phyloP scores from a whole-genome alignment of 768 basidiomycete genomes.

The Mycena albidolilacea region DNA sequence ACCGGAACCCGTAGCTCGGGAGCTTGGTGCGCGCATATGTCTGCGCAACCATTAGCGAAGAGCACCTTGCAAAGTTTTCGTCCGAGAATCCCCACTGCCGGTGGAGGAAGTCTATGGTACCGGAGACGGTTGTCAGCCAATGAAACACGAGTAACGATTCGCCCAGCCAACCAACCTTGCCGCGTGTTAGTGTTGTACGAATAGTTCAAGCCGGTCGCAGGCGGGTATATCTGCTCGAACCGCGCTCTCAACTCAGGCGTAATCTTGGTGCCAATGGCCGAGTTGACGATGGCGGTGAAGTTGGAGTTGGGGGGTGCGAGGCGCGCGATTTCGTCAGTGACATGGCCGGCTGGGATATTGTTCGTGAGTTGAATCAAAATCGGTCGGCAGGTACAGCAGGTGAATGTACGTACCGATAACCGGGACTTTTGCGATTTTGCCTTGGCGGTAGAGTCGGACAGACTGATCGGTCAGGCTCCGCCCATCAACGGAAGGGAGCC shows the following conservation, averaged over 20 bases:
- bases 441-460: too few relatives aligned
- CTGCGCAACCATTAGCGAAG: conserved; percentile 1
- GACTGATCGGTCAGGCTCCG: too few relatives aligned
- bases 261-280: neutral
- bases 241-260: neutral
- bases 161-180: conserved; percentile 1
- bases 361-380: neutral
- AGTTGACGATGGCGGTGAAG: neutral
- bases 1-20: neutral
- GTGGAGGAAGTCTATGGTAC: conserved; percentile 4
- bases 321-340: conserved; percentile 4
- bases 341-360: neutral
- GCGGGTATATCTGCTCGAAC: conserved; percentile 8
- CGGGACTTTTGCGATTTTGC: too few relatives aligned
- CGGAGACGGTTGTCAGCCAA: neutral
- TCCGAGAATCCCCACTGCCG: conserved; percentile 3
- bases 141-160: too few relatives aligned
- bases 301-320: neutral
- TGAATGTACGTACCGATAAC: too few relatives aligned
- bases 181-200: conserved; percentile 4
- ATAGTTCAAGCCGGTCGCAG: conserved; percentile 1
- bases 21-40: neutral
- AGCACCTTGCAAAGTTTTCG: neutral
- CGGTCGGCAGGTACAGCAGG: too few relatives aligned
- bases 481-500: too few relatives aligned